Base-by-base conservation (phyloP, 129 eudicot genomes). In the Silybum marianum region DNA sequence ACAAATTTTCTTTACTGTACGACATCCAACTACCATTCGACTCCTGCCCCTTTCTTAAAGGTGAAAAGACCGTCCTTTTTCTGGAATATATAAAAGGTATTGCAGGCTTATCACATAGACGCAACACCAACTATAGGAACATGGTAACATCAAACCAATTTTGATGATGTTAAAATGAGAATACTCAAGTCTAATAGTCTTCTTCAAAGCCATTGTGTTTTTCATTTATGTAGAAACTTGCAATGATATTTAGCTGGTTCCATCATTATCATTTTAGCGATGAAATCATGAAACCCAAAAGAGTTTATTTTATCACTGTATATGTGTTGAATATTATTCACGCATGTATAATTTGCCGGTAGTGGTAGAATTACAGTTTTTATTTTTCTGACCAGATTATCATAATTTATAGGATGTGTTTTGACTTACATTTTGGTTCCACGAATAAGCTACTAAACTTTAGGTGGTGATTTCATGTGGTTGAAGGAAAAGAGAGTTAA, bases 401-500 rank as follows among this genome's bases (percentile, higher is more conserved):
- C 26, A 63, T n/a, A 19, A 63, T 9, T 21, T 22, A 21, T 22
- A 63, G 28, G 14, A 63, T 63, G 28, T 19, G 11, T 19, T 8
- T 44, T 63, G 69, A 63, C 69, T 6, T 63, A 54, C 65, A 18
- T 54, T 54, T 63, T 19, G 25, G 69, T 63, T 63, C 14, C 69
- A 63, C 21, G 13, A 63, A 63, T 63, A 19, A 12, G 26, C 28
- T 63, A 63, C 25, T 63, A 14, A 8, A 63, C 25, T 63, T 63
- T 19, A 2, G 28, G 28, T 63, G 69, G 69, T 63, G 13, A 63
- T 63, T 63, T 21, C 69, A 92, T 94, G 86, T 92, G 97, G 94
- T 80, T 92, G 84, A 92, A 81, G 75, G 90, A 88, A 76, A 63
- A 63, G 69, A 84, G 80, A 79, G 46, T 69, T 92, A 30, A 85